These are phyloP conservation scores for Aechmea fasciata DNA, from an alignment of 176 grass and related monocot genomes.

Conservation along the genomic window DNA sequence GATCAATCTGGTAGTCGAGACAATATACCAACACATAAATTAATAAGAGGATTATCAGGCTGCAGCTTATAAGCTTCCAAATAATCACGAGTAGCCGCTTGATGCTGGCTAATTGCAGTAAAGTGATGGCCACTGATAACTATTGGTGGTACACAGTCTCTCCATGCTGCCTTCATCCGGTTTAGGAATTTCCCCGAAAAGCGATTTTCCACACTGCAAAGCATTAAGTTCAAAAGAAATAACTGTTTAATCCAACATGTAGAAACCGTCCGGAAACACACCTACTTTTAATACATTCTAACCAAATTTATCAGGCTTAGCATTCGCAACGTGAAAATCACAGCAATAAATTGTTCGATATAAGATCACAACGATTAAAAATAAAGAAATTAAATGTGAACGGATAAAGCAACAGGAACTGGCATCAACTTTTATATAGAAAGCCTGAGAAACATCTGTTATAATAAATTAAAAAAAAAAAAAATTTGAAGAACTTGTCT, in stretches of 20 bases:
- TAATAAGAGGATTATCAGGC: slow-evolving; percentile 72
- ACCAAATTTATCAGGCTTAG: background rate
- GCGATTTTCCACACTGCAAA: slow-evolving; percentile 56
- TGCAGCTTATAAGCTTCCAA: slow-evolving; percentile 87
- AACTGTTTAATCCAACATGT: no score
- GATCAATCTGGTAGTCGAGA: background rate
- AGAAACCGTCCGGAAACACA: background rate
- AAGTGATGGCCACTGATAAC: slow-evolving; percentile 78
- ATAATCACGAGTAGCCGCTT: slow-evolving; percentile 74
- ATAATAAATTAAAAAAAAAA: no score
- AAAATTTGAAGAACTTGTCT: no score
- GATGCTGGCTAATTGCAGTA: slow-evolving; percentile 75
- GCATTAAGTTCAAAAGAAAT: slow-evolving; percentile 4
- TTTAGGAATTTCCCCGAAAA: slow-evolving; percentile 67
- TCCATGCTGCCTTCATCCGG: slow-evolving; percentile 38
- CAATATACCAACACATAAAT: slow-evolving; percentile 75
- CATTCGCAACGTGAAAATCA: background rate
- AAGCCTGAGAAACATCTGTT: background rate
- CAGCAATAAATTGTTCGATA: background rate
- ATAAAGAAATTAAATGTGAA: background rate
- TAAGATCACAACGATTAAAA: background rate
- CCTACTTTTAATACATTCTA: background rate
- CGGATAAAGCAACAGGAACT: background rate
- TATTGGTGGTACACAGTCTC: slow-evolving; percentile 63
- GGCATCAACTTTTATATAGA: background rate